Evolutionary conservation across 2,329 filamentous ascomycete genomes (phyloP).

Genomic region (Curvularia sp.): DNA sequence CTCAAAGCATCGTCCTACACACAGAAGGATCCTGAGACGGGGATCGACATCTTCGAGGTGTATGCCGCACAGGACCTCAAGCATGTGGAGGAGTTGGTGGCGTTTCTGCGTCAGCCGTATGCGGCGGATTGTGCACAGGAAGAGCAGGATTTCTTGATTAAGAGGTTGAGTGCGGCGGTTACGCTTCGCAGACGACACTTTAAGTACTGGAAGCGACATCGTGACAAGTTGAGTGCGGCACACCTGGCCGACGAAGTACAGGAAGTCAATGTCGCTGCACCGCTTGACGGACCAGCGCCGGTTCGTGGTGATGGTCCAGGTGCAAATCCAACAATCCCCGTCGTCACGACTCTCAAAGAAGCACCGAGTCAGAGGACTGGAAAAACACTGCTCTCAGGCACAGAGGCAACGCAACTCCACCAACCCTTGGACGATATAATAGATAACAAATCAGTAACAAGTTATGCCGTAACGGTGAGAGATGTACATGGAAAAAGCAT

Average conservation of each 20-base stretch:
- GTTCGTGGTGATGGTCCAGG: constrained; percentile 27
- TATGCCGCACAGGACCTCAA: constrained; percentile 42
- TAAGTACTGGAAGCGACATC: constrained; percentile 48
- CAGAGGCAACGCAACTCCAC: constrained; percentile 48
- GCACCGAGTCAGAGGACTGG: constrained; percentile 43
- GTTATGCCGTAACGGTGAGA: constrained; percentile 46
- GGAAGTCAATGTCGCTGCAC: background rate
- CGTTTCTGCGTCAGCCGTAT: constrained; percentile 28
- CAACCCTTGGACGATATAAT: constrained; percentile 48
- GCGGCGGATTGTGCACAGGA: constrained; percentile 7
- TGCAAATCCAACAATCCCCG: constrained; percentile 4
- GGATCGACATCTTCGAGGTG: constrained; percentile 42
- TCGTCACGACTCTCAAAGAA: constrained; percentile 18
- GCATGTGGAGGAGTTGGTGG: constrained; percentile 42
- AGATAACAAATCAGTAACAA: constrained; percentile 47
- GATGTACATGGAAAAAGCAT: constrained; percentile 45
- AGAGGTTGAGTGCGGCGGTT: constrained; percentile 39
- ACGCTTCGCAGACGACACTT: constrained; percentile 48
- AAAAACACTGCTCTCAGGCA: constrained; percentile 47
- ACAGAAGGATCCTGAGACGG: constrained; percentile 47
- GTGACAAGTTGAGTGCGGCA: constrained; percentile 44
- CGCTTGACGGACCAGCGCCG: constrained; percentile 13
- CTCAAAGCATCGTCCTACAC: constrained; percentile 46
- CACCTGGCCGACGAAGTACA: constrained; percentile 31
- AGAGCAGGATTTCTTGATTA: constrained; percentile 32